phyloP scores from a whole-genome alignment of 345 rosid species.

The Mallotus nudiflorus region DNA sequence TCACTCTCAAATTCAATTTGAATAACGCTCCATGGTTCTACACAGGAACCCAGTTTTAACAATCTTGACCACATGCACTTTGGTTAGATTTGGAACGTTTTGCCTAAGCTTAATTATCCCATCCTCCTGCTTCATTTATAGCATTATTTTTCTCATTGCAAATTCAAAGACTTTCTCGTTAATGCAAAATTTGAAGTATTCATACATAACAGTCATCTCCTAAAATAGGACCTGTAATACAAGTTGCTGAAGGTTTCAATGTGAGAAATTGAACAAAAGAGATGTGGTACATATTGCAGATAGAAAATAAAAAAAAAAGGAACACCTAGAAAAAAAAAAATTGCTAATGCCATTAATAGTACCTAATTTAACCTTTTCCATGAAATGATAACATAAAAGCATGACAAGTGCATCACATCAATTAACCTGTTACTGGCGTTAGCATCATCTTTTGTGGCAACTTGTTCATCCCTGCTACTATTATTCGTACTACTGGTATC shows the following conservation, averaged over 20 bases:
- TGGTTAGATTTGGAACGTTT: background rate
- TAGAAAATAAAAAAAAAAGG: background rate
- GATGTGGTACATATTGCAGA: background rate
- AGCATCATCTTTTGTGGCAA: conserved; percentile 41
- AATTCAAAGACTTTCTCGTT: background rate
- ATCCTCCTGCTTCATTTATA: background rate
- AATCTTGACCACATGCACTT: background rate
- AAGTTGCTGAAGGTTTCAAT: background rate
- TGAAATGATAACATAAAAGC: background rate
- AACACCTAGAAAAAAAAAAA: background rate
- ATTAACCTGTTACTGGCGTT: conserved; percentile 50
- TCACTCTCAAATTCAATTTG: background rate
- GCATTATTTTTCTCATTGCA: background rate
- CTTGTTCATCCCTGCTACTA: conserved; percentile 51
- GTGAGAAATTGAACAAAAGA: background rate
- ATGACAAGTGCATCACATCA: conserved; percentile 14
- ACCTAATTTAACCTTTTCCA: background rate
- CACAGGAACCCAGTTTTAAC: background rate
- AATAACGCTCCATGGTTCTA: background rate
- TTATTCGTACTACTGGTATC: conserved; percentile 54
- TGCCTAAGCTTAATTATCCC: background rate
- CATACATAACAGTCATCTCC: background rate
- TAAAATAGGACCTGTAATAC: background rate
- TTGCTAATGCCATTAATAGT: background rate
- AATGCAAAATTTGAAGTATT: background rate